Conservation (phyloP, 805 yeast species). For the Cyberlindnera japonica region DNA sequence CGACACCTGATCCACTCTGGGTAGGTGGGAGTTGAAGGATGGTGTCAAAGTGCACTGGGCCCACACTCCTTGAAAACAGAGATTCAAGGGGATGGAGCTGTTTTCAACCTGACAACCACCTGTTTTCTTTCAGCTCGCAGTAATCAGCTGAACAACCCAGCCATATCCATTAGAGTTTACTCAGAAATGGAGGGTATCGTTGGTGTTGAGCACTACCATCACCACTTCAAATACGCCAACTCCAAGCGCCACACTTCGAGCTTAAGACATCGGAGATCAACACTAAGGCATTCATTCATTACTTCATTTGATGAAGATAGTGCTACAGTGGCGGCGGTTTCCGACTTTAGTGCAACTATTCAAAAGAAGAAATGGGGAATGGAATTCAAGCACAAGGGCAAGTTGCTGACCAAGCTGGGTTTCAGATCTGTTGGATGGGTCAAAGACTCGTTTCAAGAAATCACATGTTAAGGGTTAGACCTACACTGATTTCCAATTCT, state of each 20-base stretch:
- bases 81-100: constrained; percentile 13
- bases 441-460: constrained; percentile 13
- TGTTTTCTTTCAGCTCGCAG: constrained; percentile 12
- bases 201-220: constrained; percentile 24
- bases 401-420: constrained; percentile 21
- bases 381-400: constrained; percentile 17
- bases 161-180: constrained; percentile 17
- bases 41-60: constrained; percentile 23
- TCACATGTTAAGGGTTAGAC: constrained; percentile 9
- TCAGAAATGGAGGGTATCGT: constrained; percentile 19
- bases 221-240: constrained; percentile 17
- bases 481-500: constrained; percentile 21
- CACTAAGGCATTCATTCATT: constrained; percentile 6
- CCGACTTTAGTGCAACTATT: constrained; percentile 12
- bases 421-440: constrained; percentile 26
- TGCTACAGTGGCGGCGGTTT: constrained; percentile 11
- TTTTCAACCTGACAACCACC: constrained; percentile 18
- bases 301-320: constrained; percentile 6
- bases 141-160: constrained; percentile 21
- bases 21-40: constrained; percentile 24
- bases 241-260: constrained; percentile 18
- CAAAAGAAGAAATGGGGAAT: constrained; percentile 19
- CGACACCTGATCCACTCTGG: constrained; percentile 21
- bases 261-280: constrained; percentile 6
- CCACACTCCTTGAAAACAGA: constrained; percentile 19